Percentiles rank a stretch among this genome's conserved stretches.
phyloP scores from a whole-genome alignment of 257 asterid genomes.

The Lycium barbarum region DNA sequence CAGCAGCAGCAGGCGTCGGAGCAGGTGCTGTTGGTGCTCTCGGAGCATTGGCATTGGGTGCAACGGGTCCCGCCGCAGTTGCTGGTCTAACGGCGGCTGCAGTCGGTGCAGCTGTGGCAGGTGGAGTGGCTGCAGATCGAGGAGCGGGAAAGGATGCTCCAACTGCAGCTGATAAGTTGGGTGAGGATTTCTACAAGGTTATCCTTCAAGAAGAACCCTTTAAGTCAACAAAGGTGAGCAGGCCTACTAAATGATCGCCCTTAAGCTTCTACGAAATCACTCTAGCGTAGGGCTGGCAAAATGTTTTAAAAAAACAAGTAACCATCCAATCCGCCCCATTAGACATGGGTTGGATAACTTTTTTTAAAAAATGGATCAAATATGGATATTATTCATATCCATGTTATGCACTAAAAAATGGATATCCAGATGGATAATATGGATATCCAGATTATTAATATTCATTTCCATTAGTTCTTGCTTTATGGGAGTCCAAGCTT shows the following conservation, averaged over 20 bases:
- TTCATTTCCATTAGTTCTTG: too few relatives aligned
- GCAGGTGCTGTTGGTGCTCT: constrained; percentile 83
- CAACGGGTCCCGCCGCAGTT: constrained; percentile 77
- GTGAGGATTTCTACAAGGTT: constrained; percentile 89
- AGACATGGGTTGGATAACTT: too few relatives aligned
- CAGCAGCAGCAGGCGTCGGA: constrained; percentile 83
- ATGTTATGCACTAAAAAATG: too few relatives aligned
- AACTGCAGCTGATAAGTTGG: constrained; percentile 67
- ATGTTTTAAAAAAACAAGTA: too few relatives aligned
- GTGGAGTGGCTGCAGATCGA: constrained; percentile 73
- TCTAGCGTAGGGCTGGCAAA: neutral
- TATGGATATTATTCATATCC: too few relatives aligned
- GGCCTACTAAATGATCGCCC: neutral
- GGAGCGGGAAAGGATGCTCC: constrained; percentile 73
- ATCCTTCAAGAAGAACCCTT: constrained; percentile 90
- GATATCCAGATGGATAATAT: too few relatives aligned
- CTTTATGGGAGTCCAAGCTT: too few relatives aligned
- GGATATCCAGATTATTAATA: too few relatives aligned
- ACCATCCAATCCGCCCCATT: too few relatives aligned
- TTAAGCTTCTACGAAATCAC: neutral
- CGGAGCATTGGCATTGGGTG: constrained; percentile 80
- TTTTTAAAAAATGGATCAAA: too few relatives aligned
- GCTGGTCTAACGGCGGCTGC: constrained; percentile 80
- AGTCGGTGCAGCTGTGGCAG: constrained; percentile 84
- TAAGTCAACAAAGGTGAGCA: constrained; percentile 71